Percentiles rank a stretch among this genome's conserved stretches.
These are phyloP conservation scores for Phlebiopsis flavidoalba DNA, from an alignment of 768 basidiomycete species.

Conservation along the genomic window DNA sequence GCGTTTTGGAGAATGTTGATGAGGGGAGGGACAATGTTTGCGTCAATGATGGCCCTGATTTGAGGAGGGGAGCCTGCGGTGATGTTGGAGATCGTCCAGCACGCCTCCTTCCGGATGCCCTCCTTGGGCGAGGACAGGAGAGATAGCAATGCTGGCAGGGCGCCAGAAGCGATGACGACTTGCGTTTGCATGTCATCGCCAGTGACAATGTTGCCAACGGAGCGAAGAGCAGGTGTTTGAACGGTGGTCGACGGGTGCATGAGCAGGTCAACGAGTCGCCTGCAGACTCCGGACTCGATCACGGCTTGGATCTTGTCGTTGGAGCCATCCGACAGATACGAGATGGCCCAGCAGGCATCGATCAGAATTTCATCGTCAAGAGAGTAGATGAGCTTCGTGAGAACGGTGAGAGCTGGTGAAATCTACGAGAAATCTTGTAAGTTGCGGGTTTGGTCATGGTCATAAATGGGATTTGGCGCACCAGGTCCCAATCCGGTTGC, in stretches of 20 bases:
- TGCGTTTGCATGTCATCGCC: conserved; percentile 99
- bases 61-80: conserved; percentile 96
- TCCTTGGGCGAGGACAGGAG: conserved; percentile 96
- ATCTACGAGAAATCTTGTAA: conserved; percentile 49
- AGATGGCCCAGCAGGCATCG: conserved; percentile 99
- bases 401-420: conserved; percentile 91
- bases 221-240: conserved; percentile 96
- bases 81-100: conserved; percentile 99
- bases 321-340: conserved; percentile 96
- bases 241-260: conserved; percentile 95
- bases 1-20: conserved; percentile 97
- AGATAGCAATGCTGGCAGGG: conserved; percentile 89
- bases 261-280: conserved; percentile 93
- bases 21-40: conserved; percentile 95
- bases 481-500: conserved; percentile 97
- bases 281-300: conserved; percentile 96
- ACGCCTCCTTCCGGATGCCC: conserved; percentile 98
- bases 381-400: conserved; percentile 98
- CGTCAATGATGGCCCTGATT: conserved; percentile 96
- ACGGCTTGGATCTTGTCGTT: conserved; percentile 99
- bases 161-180: conserved; percentile 97
- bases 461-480: conserved; percentile 33
- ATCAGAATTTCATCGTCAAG: conserved; percentile 98
- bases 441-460: not conserved
- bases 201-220: conserved; percentile 98